Evolutionary conservation across 306 rosid genomes (phyloP).

Genomic region (barrel medic (Medicago truncatula)): MtrunA17r5.0-ANR NC_053048.1:47154001-47154500

Average conservation of each 20-base stretch:
- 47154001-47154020: slow-evolving; percentile 92
- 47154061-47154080: slow-evolving; percentile 59
- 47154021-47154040: slow-evolving; percentile 75
- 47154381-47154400: not conserved
- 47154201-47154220: slow-evolving; percentile 37
- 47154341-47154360: slow-evolving; percentile 34
- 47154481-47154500: too few species aligned
- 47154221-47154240: slow-evolving; percentile 41
- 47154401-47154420: not conserved
- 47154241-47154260: slow-evolving; percentile 32
- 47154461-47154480: not conserved
- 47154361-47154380: slow-evolving; percentile 1
- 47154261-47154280: slow-evolving; percentile 37
- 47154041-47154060: slow-evolving; percentile 59
- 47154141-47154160: slow-evolving; percentile 91
- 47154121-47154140: slow-evolving; percentile 86
- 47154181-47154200: slow-evolving; percentile 65
- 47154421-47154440: not conserved
- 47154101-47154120: slow-evolving; percentile 80
- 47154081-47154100: slow-evolving; percentile 82
- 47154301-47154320: slow-evolving; percentile 43
- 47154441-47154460: not conserved
- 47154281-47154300: slow-evolving; percentile 44
- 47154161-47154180: slow-evolving; percentile 50
- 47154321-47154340: slow-evolving; percentile 33